Evolutionary conservation across 352 stramenopile species (phyloP), one percentile per base, ranked within the genome.

Genomic region (Thraustochytrium aureum): DNA sequence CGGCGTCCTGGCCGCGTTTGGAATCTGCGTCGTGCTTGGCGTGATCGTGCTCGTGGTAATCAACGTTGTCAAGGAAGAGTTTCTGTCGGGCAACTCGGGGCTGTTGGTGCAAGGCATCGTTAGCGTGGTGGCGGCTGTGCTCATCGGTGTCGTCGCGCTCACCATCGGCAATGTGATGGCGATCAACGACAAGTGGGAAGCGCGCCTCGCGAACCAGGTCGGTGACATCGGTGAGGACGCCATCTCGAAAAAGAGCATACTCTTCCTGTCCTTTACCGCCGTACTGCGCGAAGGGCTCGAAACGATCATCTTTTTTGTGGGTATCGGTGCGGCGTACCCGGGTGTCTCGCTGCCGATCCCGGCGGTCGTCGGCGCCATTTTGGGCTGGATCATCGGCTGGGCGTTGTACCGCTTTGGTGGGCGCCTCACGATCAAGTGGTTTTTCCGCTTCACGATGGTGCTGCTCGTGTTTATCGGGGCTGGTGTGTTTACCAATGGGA

Each of bases 261-360:
- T 86, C 72, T 86, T 83, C 54, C 81, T 87, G 4, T 81, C 84
- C 41, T 72, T 86, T 32, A 86, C 73, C 38, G 60, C 84, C 10
- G 67, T 87, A 3, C 72, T 86, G 17, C 82, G 84, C 60, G 84
- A 87, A 72, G 84, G 84, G 38, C 47, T 87, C 17, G 84, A 87
- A 50, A 86, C 84, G 17, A 75, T 87, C 76, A 85, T 87, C 73
- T 87, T 87, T 79, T 74, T 87, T 75, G 54, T 39, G 1, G 73
- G 73, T 37, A 79, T 82, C 39, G 61, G 61, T 30, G 61, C 62
- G 14, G 38, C 61, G 6, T 82, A 66, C 64, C 61, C 61, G 47
- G 20, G 60, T 35, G 64, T 74, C 38, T 81, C 61, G 6, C 61
- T 87, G 32, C 84, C 82, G 20, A 86, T 87, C 45, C 79, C 84